Evolutionary conservation across 2,329 filamentous ascomycete genomes (phyloP).

Genomic region (Xylaria digitata): DNA sequence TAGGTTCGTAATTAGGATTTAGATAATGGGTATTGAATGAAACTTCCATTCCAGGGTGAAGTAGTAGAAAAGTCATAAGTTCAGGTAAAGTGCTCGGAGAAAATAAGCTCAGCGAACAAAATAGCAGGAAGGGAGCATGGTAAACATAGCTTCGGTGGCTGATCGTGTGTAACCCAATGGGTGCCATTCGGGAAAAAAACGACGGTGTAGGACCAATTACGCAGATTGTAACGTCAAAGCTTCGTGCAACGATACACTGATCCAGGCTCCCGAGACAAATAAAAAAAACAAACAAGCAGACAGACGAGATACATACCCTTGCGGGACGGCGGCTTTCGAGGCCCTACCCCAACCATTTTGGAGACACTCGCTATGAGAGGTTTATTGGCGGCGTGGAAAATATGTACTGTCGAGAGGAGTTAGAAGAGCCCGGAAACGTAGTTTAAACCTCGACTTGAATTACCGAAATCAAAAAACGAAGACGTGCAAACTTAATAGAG

Average conservation of each 20-base stretch:
- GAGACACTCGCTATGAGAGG: constrained; percentile 33
- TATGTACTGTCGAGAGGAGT: constrained; percentile 9
- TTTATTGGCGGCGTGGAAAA: constrained; percentile 46
- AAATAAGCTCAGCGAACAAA: constrained; percentile 13
- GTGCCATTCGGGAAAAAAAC: neutral
- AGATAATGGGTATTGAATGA: constrained; percentile 1
- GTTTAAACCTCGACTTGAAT: constrained; percentile 1
- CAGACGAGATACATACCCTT: constrained; percentile 71
- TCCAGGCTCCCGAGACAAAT: constrained; percentile 14
- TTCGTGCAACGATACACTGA: constrained; percentile 3
- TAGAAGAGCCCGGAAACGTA: neutral
- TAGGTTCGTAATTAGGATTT: neutral
- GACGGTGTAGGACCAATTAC: neutral
- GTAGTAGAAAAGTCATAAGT: neutral
- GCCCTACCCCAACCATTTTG: constrained; percentile 65
- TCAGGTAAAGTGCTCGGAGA: neutral
- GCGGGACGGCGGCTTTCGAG: constrained; percentile 62
- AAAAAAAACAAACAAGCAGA: constrained; percentile 9
- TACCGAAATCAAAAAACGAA: constrained; percentile 10
- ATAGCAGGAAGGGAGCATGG: constrained; percentile 16
- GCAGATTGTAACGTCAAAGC: neutral
- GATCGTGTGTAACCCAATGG: neutral
- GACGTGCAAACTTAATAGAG: constrained; percentile 1
- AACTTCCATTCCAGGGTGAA: constrained; percentile 1
- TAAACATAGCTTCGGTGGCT: neutral